Evolutionary conservation across 139 green algal genomes (phyloP).

Genomic region (Spirogloea muscicola): DNA sequence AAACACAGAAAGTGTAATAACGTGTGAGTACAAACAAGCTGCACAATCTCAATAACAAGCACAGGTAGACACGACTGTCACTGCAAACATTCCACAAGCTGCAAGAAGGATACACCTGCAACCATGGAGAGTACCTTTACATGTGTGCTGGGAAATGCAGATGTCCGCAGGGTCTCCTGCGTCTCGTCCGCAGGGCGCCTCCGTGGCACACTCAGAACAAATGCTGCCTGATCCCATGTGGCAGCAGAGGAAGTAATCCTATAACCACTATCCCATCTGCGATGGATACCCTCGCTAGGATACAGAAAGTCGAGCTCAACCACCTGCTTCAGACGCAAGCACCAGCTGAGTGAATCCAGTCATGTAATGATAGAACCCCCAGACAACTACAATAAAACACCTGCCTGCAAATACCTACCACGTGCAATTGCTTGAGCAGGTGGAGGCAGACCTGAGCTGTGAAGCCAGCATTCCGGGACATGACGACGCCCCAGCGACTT

Average conservation of each 20-base stretch:
- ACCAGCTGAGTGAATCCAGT: background rate
- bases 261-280: constrained; percentile 92
- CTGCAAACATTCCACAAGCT: too few species aligned
- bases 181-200: constrained; percentile 88
- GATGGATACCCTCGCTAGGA: constrained; percentile 92
- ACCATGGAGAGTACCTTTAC: too few species aligned
- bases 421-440: too few species aligned
- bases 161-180: constrained; percentile 95
- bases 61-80: too few species aligned
- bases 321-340: constrained; percentile 58
- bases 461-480: constrained; percentile 95
- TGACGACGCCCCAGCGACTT: constrained; percentile 97
- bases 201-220: constrained; percentile 76
- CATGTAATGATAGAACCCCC: too few species aligned
- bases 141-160: constrained; percentile 87
- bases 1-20: background rate
- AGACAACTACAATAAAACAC: too few species aligned
- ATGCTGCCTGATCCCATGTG: constrained; percentile 86
- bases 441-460: constrained; percentile 72
- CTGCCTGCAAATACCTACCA: too few species aligned
- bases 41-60: too few species aligned
- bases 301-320: constrained; percentile 99
- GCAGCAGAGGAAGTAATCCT: constrained; percentile 93
- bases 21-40: too few species aligned
- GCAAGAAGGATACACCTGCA: too few species aligned